A percentile compares a stretch with the other conserved stretches of the same genome.
These are phyloP conservation scores for Xylariaceae sp. DNA, from an alignment of 2,329 filamentous ascomycete genomes.

Conservation along the genomic window DNA sequence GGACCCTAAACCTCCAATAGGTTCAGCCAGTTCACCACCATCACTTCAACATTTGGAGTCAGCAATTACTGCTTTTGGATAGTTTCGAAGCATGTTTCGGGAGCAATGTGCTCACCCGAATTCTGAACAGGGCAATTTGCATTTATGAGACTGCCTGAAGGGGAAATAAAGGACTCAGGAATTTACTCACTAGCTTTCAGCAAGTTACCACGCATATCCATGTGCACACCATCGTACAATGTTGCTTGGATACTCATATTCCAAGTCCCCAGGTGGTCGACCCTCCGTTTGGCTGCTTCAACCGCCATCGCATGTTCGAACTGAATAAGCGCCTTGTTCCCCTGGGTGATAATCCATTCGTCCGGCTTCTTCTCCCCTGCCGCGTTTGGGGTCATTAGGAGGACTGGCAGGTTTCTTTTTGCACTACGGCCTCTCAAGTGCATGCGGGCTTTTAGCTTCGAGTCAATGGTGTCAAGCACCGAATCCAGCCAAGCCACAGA, in stretches of 20 bases:
- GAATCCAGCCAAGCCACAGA: slow-evolving; percentile 45
- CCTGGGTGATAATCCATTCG: slow-evolving; percentile 49
- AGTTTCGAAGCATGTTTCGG: no score
- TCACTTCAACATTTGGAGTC: no score
- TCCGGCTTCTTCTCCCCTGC: slow-evolving; percentile 49
- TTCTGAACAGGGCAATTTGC: no score
- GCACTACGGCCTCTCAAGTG: slow-evolving; percentile 16
- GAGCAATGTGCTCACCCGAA: no score
- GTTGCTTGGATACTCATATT: slow-evolving; percentile 54
- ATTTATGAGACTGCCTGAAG: no score
- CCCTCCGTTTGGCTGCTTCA: slow-evolving; percentile 39
- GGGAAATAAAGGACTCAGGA: no score
- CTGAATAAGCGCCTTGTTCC: slow-evolving; percentile 49
- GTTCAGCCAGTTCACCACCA: slow-evolving; percentile 51
- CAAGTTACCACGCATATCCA: slow-evolving; percentile 51
- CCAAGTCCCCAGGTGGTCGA: slow-evolving; percentile 53
- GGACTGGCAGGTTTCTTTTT: slow-evolving; percentile 26
- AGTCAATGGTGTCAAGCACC: slow-evolving; percentile 38
- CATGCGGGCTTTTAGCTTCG: slow-evolving; percentile 22
- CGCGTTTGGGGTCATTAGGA: slow-evolving; percentile 49
- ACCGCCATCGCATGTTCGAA: slow-evolving; percentile 46
- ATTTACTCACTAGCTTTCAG: slow-evolving; percentile 53
- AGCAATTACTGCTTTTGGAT: no score
- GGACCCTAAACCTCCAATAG: slow-evolving; percentile 29
- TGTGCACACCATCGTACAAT: slow-evolving; percentile 51